Evolutionary conservation across 1,284 basidiomycete species (phyloP), one percentile per base, ranked within the genome.

Genomic region (Sphagnurus paluster): DNA sequence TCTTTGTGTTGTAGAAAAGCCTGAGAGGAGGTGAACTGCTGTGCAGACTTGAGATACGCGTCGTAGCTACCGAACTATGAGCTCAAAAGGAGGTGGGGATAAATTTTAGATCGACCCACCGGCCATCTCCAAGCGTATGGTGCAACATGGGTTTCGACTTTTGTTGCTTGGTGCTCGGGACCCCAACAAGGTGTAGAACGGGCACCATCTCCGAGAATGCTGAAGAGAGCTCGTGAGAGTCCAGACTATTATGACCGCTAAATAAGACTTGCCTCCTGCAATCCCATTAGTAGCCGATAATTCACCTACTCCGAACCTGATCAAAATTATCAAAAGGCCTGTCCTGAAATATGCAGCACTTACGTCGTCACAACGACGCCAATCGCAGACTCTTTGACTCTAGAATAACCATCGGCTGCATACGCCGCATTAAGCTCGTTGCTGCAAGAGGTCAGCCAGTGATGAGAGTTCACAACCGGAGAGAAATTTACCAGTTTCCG

Each of bases 371-470:
- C 68, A 5, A 93, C 63, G 6, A 86, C 89, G 37, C 90, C 89
- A 41, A 93, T 68, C 44, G 80, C 79, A 44, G 79, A 69, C 35
- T 78, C 79, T 57, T 91, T 91, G 40, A 93, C 83, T 43, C 94
- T 82, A 23, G 94, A 90, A 61, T 97, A 97, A 16, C 94, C 95
- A 62, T 98, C 94, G 0, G 90, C 90, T n/a, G 93, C 93, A 64
- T 97, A 97, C 0, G 91, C 74, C 0, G 90, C 87, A 55, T 93
- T 91, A 40, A 94, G 74, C 64, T 94, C 91, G 56, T 94, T 93
- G 58, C 90, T 89, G 49, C 0, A 10, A 38, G 28, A 42, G n/a
- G 44, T 48, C 1, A 49, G 24, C 24, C 9, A 21, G 28, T 40
- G 10, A 28, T n/a, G 6, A 5, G 24, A 10, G 41, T 4, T 43